Percentiles rank a stretch among this genome's conserved stretches.
phyloP scores from a whole-genome alignment of 768 basidiomycete species.

The Clitopilus passeckerianus region DNA sequence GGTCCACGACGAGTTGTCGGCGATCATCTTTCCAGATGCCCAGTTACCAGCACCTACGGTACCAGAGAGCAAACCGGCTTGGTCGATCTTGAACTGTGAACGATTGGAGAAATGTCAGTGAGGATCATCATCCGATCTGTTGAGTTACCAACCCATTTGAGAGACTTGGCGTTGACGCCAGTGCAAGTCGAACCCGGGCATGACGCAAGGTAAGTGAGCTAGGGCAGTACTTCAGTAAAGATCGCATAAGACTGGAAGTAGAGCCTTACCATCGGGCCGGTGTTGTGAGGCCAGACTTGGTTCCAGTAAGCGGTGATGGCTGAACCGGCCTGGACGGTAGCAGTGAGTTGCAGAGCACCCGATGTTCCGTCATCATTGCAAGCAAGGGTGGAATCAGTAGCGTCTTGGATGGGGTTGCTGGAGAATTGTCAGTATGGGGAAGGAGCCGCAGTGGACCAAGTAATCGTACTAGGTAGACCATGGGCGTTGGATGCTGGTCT shows the following conservation, averaged over 20 bases:
- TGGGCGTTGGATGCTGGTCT: slow-evolving; percentile 36
- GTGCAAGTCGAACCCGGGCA: slow-evolving; percentile 39
- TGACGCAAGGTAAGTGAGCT: slow-evolving; percentile 42
- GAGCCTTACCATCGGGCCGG: slow-evolving; percentile 34
- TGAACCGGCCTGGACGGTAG: slow-evolving; percentile 35
- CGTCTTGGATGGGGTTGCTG: slow-evolving; percentile 36
- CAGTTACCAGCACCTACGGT: slow-evolving; percentile 33
- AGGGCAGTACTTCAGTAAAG: background rate
- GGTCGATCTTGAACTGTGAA: slow-evolving; percentile 39
- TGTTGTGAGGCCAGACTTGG: slow-evolving; percentile 36
- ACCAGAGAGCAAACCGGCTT: slow-evolving; percentile 40
- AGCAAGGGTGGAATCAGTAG: slow-evolving; percentile 32
- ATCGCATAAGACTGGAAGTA: background rate
- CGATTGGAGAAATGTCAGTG: background rate
- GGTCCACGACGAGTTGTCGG: slow-evolving; percentile 40
- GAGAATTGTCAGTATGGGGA: background rate
- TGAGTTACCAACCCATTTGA: slow-evolving; percentile 33
- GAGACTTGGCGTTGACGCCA: slow-evolving; percentile 27
- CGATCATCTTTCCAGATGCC: slow-evolving; percentile 40
- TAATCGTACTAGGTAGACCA: slow-evolving; percentile 37
- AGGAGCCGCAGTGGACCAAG: background rate
- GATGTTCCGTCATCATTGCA: slow-evolving; percentile 42
- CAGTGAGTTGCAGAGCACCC: slow-evolving; percentile 35
- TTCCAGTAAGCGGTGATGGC: slow-evolving; percentile 42
- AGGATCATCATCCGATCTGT: background rate